Evolutionary conservation across 768 basidiomycete genomes (phyloP).

Genomic region (Cystofilobasidium bisporidii): DNA sequence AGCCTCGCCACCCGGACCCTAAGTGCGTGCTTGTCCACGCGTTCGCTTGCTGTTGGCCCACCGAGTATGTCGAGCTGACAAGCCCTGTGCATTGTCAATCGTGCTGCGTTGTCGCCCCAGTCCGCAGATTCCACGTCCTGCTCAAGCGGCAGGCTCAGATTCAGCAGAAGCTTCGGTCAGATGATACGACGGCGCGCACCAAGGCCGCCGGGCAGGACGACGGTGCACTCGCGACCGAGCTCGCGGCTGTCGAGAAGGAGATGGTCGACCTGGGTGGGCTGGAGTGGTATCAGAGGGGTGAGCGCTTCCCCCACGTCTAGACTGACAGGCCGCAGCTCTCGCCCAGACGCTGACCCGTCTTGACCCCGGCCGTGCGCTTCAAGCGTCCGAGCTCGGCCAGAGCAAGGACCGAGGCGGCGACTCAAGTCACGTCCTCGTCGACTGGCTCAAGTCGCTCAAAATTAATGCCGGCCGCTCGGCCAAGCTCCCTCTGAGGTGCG

Average conservation of each 20-base stretch:
- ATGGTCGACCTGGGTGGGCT: slow-evolving; percentile 67
- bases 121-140: slow-evolving; percentile 70
- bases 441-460: slow-evolving; percentile 57
- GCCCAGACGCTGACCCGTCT: background rate
- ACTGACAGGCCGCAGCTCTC: background rate
- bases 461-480: slow-evolving; percentile 27
- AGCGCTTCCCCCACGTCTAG: too few relatives aligned
- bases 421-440: slow-evolving; percentile 66
- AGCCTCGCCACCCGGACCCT: slow-evolving; percentile 22
- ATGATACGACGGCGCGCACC: slow-evolving; percentile 25
- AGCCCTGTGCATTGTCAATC: too few relatives aligned
- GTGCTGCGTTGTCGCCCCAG: background rate
- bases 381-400: slow-evolving; percentile 73
- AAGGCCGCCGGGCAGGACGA: slow-evolving; percentile 13
- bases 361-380: background rate
- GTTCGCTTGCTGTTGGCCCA: too few relatives aligned
- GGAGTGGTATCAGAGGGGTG: slow-evolving; percentile 56
- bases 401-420: slow-evolving; percentile 74
- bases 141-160: slow-evolving; percentile 60
- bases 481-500: slow-evolving; percentile 28
- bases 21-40: slow-evolving; percentile 21
- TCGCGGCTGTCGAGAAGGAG: slow-evolving; percentile 52
- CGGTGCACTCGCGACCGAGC: slow-evolving; percentile 36
- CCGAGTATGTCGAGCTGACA: too few relatives aligned
- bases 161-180: slow-evolving; percentile 33